Evolutionary conservation across 2,329 filamentous ascomycete species (phyloP).

Genomic region (Coniella lustricola): DNA sequence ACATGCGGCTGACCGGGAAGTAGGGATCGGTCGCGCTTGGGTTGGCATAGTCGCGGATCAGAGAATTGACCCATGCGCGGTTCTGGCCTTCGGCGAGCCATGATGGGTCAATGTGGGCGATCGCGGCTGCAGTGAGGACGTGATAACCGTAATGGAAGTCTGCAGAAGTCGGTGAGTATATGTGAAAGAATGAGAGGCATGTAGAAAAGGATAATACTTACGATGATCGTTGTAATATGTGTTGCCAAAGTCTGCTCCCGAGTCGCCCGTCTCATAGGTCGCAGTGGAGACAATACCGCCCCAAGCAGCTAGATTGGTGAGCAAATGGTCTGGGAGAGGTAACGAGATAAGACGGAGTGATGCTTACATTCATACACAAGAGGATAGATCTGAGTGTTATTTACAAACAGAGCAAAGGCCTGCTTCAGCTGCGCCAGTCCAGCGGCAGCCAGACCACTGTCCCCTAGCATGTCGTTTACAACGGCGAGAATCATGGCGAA

Average conservation of each 20-base stretch:
- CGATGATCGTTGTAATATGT: conserved; percentile 71
- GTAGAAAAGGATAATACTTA: too few relatives aligned
- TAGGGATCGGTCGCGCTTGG: conserved; percentile 60
- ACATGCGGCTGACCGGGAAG: conserved; percentile 76
- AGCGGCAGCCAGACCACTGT: conserved; percentile 47
- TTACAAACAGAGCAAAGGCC: conserved; percentile 58
- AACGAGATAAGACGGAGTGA: too few relatives aligned
- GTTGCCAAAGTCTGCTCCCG: conserved; percentile 80
- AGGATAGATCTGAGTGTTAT: conserved; percentile 61
- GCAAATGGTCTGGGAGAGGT: background rate
- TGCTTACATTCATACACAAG: conserved; percentile 49
- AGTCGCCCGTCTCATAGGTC: conserved; percentile 61
- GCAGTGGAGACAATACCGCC: conserved; percentile 74
- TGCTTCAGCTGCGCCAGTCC: conserved; percentile 57
- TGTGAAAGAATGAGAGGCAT: too few relatives aligned
- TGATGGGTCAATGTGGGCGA: conserved; percentile 66
- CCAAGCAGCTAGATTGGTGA: conserved; percentile 46
- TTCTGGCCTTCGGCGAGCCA: conserved; percentile 64
- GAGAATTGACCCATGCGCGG: conserved; percentile 70
- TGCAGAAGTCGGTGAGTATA: background rate
- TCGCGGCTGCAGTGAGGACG: conserved; percentile 76
- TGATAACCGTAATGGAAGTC: conserved; percentile 81
- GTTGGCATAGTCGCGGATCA: conserved; percentile 80
- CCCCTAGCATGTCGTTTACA: conserved; percentile 54
- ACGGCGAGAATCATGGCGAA: conserved; percentile 65